phyloP scores from a whole-genome alignment of 768 basidiomycete genomes.

The Tephrocybe sp. region DNA sequence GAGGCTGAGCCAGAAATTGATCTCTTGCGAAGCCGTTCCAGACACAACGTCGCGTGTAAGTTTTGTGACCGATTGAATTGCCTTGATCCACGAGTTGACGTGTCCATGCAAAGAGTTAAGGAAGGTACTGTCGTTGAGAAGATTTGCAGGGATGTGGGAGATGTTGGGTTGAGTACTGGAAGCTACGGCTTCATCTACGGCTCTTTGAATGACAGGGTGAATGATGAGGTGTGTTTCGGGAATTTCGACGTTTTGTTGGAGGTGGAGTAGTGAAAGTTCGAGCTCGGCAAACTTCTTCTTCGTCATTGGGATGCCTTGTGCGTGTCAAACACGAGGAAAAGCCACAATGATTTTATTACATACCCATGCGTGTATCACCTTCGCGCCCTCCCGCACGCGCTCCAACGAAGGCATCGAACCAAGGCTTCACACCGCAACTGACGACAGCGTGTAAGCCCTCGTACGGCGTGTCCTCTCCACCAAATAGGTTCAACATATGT shows the following conservation, averaged over 20 bases:
- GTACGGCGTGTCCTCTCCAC: slow-evolving; percentile 86
- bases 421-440: slow-evolving; percentile 93
- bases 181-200: slow-evolving; percentile 72
- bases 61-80: slow-evolving; percentile 95
- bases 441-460: slow-evolving; percentile 95
- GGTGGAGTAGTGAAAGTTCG: slow-evolving; percentile 87
- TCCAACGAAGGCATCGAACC: slow-evolving; percentile 97
- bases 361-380: slow-evolving; percentile 73
- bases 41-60: slow-evolving; percentile 90
- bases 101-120: slow-evolving; percentile 91
- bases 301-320: slow-evolving; percentile 85
- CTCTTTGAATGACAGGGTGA: slow-evolving; percentile 84
- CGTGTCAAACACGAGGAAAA: slow-evolving; percentile 7
- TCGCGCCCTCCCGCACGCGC: slow-evolving; percentile 75
- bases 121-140: slow-evolving; percentile 85
- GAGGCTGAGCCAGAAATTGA: slow-evolving; percentile 97
- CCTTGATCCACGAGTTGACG: slow-evolving; percentile 98
- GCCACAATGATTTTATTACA: slow-evolving; percentile 9
- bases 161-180: slow-evolving; percentile 65
- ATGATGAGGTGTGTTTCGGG: slow-evolving; percentile 93
- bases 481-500: slow-evolving; percentile 90
- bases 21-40: slow-evolving; percentile 96
- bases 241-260: slow-evolving; percentile 99
- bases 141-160: slow-evolving; percentile 67
- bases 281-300: slow-evolving; percentile 99